Evolutionary conservation across 2,329 filamentous ascomycete species (phyloP), one percentile per base, ranked within the genome.

Genomic region (Pseudogymnoascus sp.): DNA sequence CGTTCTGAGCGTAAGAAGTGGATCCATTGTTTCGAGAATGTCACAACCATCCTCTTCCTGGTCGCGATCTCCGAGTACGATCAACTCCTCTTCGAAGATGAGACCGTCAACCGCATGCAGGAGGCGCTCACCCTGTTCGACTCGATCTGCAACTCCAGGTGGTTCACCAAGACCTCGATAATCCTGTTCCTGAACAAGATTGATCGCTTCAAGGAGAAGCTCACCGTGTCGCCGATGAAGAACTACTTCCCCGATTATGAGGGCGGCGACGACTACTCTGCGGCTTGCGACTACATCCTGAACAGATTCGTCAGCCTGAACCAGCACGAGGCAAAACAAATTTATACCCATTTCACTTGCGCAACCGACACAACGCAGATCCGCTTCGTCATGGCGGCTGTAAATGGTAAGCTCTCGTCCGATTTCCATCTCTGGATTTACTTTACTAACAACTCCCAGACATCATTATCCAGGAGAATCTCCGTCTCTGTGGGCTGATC

Each of bases 381-480:
- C 72, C 88, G 95, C 74, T 97, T 99, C 82, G 95, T 99, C 79
- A 99, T 99, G 95, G 93, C 93, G 66, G 95, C 95, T 70, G 95
- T 99, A 74, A 99, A 99, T 80, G 93, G 93, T 96, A 83, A 73
- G 87, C 76, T 56, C 29, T 42, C 6, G 11, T 4, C 37, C n/a
- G 16, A 31, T 42, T 21, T 21, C 62, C 38, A 19, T 14, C 50
- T 64, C 62, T 63, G 13, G 6, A 11, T 31, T 16, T n/a, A 6
- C 16, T 5, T 42, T 67, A 63, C 80, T 86, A 78, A 88, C 72
- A 31, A 29, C 13, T 26, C 61, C 1, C 69, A 96, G 95, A 99
- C 80, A 99, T 99, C 77, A 99, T 99, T 80, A 99, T 99, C 77
- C 95, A 99, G 82, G 95, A 97, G 80, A 99, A 99, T 80, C 86